These are phyloP conservation scores for Plasmodium knowlesi DNA, from an alignment of 169 alveolate genomes.

Conservation along the genomic window DNA sequence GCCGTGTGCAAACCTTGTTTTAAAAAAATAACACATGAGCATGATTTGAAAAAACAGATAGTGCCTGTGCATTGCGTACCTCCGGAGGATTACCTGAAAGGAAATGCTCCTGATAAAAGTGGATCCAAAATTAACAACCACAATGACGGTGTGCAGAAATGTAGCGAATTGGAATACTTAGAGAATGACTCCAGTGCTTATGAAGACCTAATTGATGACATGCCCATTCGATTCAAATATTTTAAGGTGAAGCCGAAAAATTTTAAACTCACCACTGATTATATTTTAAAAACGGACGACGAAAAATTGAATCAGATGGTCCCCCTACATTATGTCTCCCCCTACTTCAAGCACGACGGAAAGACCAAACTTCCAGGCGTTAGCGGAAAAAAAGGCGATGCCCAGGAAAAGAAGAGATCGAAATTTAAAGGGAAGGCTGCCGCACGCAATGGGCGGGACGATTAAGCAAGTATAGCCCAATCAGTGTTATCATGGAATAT, in stretches of 20 bases:
- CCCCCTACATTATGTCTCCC: conserved; percentile 72
- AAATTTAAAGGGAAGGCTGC: background rate
- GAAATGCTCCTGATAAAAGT: background rate
- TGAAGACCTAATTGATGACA: conserved; percentile 84
- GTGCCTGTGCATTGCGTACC: conserved; percentile 65
- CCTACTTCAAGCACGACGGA: background rate
- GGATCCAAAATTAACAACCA: background rate
- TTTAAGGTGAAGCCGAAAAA: conserved; percentile 79
- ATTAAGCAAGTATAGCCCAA: background rate
- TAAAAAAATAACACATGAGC: conserved; percentile 79
- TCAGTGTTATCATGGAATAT: background rate
- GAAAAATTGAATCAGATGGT: conserved; percentile 77
- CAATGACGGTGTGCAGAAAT: background rate
- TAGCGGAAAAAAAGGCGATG: background rate
- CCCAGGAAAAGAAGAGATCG: background rate
- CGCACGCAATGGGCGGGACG: background rate
- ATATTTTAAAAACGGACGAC: conserved; percentile 78
- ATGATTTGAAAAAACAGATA: conserved; percentile 69
- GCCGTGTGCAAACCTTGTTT: conserved; percentile 81
- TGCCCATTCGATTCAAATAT: conserved; percentile 84
- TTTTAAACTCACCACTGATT: conserved; percentile 77
- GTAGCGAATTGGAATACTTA: conserved; percentile 23
- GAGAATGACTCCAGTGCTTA: conserved; percentile 78
- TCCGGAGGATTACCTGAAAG: conserved; percentile 50
- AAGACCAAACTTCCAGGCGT: background rate